These are phyloP conservation scores for Vaucheria bursata DNA, from an alignment of 352 stramenopile genomes.

Conservation along the genomic window DNA sequence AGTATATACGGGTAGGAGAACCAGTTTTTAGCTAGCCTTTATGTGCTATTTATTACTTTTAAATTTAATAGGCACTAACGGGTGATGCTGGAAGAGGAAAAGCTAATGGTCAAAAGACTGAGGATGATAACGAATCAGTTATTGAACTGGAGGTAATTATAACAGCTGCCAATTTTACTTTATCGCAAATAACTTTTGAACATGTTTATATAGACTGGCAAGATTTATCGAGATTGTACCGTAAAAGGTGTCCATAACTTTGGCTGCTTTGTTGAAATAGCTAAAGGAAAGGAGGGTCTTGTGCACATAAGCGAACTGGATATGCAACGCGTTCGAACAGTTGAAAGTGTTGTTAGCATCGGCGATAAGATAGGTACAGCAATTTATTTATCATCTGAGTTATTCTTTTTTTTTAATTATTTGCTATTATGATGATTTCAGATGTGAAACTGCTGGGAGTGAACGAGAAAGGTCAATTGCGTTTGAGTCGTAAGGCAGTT, in stretches of 20 bases:
- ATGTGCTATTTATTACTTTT: no score
- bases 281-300: conserved; percentile 61
- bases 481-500: conserved; percentile 29
- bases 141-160: no score
- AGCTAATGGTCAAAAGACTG: no score
- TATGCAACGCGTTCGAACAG: conserved; percentile 51
- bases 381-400: conserved; percentile 5
- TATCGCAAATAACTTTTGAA: no score
- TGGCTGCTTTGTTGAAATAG: conserved; percentile 66
- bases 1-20: conserved; percentile 62
- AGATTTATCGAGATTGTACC: conserved; percentile 29
- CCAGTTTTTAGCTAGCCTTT: no score
- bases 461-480: conserved; percentile 43
- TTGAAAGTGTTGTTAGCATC: conserved; percentile 16
- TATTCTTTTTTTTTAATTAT: background rate
- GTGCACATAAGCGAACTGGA: conserved; percentile 68
- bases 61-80: no score
- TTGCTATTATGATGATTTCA: background rate
- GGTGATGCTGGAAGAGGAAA: no score
- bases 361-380: conserved; percentile 15
- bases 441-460: conserved; percentile 36
- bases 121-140: no score
- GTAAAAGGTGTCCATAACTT: conserved; percentile 57
- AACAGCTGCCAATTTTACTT: no score
- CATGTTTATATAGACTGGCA: background rate